Conservation (phyloP, 2,329 filamentous ascomycete species). For the Fusarium sp. region DNA sequence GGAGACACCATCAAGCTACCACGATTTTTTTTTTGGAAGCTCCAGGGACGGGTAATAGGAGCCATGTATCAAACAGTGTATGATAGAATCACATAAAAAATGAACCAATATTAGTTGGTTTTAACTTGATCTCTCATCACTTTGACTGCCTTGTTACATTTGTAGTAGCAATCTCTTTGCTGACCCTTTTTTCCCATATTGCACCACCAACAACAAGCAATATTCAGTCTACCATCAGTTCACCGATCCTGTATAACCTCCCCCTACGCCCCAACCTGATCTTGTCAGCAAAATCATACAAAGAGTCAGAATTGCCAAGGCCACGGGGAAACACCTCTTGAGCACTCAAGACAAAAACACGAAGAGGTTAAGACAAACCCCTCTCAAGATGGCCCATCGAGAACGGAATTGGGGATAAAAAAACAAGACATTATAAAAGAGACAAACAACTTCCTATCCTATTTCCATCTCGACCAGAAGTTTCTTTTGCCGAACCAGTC, state of each 20-base stretch:
- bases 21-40: background rate
- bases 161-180: background rate
- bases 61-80: background rate
- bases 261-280: background rate
- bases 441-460: constrained; percentile 6
- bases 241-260: background rate
- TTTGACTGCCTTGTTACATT: background rate
- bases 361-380: background rate
- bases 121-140: background rate
- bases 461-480: constrained; percentile 12
- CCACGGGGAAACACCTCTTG: constrained; percentile 14
- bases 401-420: constrained; percentile 14
- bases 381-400: constrained; percentile 33
- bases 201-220: background rate
- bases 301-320: background rate
- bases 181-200: background rate
- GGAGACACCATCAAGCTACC: background rate
- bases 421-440: constrained; percentile 14
- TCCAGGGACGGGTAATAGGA: background rate
- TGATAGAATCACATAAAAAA: background rate
- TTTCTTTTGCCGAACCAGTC: background rate
- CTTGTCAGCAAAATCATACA: background rate
- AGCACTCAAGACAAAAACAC: constrained; percentile 14
- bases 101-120: background rate
- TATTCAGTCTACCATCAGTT: background rate